Evolutionary conservation across 371 early-diverging fungal genomes (phyloP).

Genomic region (Nosema muscidifuracis): DNA sequence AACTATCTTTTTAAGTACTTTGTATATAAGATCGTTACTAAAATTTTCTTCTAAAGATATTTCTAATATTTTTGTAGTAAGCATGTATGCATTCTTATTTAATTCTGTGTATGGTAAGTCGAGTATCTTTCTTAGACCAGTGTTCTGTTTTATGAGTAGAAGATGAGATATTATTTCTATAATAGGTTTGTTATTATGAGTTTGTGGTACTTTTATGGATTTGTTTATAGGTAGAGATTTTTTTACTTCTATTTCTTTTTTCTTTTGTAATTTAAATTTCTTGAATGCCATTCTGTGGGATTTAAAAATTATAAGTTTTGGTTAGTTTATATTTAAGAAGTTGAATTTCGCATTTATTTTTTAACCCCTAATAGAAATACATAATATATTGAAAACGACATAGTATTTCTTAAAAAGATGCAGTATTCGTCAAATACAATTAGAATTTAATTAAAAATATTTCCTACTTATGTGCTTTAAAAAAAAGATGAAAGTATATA

Average conservation of each 20-base stretch:
- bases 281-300: background rate
- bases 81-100: background rate
- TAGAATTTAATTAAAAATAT: too few relatives aligned
- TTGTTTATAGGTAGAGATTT: background rate
- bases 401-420: too few relatives aligned
- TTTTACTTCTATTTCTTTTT: background rate
- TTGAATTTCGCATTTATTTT: too few relatives aligned
- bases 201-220: background rate
- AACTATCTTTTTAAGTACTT: background rate
- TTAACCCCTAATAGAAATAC: too few relatives aligned
- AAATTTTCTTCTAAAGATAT: background rate
- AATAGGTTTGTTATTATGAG: background rate
- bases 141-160: background rate
- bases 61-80: conserved; percentile 1
- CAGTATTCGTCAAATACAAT: too few relatives aligned
- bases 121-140: background rate
- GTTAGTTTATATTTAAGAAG: background rate
- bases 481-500: too few relatives aligned
- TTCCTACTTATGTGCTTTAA: too few relatives aligned
- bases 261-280: background rate
- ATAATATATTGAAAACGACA: too few relatives aligned
- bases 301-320: background rate
- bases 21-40: background rate
- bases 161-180: background rate
- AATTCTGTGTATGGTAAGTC: background rate